Base-by-base conservation (phyloP, 768 basidiomycete species). In the Russula foetens region DNA sequence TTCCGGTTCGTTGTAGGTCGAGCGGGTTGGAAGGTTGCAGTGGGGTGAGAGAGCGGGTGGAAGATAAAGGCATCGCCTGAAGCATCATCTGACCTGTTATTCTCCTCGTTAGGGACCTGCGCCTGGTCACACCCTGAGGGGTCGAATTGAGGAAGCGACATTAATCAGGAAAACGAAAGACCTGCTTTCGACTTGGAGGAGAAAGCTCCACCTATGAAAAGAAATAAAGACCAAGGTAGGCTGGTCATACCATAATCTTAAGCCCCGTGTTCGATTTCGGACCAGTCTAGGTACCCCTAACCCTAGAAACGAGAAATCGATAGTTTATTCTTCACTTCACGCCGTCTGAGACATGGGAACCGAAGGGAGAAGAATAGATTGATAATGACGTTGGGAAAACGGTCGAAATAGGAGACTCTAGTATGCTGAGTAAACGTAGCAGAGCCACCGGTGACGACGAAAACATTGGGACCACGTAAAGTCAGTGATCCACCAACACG, bases 151-250 rank as follows among this genome's bases (percentile, higher is more conserved):
- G 21, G 26, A 43, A 2, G 15, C 1, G 55, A 39, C 60, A 57
- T 61, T 15, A 9, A 33, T 23, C 33, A 17, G 26, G 44, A 24
- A 38, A 43, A 44, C 7, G 60, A 62, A 62, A 62, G 60, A 24
- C 60, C 56, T 43, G 60, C 60, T 62, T 62, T 58, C 60, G 29
- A 52, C 49, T 14, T 29, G 35, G n/a, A 28, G 24, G 19, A 46
- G 19, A 12, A 44, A 12, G 23, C 11, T 15, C 8, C 19, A 35
- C 19, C 28, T 54, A 33, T 4, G 41, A 21, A 14, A 17, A 44
- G 31, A 7, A 8, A 24, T 17, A 14, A 24, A 19, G 29, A 43
- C 23, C 9, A 46, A 39, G 4, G 9, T 12, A 31, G 31, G 19
- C 48, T 8, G 41, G 26, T 26, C 31, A n/a, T 47, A 28, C 19